phyloP scores from a whole-genome alignment of 2,329 filamentous ascomycete species.

The Fusarium pseudonygamai region DNA sequence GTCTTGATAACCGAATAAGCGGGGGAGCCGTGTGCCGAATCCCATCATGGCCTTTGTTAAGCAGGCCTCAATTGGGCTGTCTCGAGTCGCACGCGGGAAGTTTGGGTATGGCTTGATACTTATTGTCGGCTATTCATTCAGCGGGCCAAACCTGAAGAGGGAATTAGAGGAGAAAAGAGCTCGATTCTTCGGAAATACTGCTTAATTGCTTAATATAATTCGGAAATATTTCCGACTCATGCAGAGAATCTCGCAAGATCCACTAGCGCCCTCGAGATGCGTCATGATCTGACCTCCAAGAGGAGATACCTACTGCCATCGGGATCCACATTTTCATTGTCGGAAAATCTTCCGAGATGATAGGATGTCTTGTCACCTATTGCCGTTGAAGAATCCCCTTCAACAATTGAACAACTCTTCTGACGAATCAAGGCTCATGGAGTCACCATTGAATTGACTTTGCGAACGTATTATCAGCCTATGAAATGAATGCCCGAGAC shows the following conservation, averaged over 20 bases:
- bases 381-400: neutral
- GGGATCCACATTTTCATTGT: neutral
- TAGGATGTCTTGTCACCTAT: neutral
- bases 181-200: neutral
- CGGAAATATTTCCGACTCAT: neutral
- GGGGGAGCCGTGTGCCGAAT: slow-evolving; percentile 17
- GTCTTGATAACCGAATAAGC: slow-evolving; percentile 13
- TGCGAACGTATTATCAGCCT: neutral
- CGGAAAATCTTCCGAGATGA: neutral
- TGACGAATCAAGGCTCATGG: neutral
- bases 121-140: neutral
- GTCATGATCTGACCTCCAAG: neutral
- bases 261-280: neutral
- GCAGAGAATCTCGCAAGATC: neutral
- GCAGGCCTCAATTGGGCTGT: neutral
- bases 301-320: neutral
- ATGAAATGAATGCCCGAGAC: neutral
- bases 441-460: neutral
- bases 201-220: neutral
- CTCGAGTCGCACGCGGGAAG: neutral
- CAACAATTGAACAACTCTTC: neutral
- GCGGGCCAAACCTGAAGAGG: neutral
- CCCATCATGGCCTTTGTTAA: neutral
- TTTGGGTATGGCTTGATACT: neutral
- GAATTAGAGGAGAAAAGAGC: neutral